Evolutionary conservation across 306 rosid genomes (phyloP).

Genomic region (Vigna reflexopilosa): DNA sequence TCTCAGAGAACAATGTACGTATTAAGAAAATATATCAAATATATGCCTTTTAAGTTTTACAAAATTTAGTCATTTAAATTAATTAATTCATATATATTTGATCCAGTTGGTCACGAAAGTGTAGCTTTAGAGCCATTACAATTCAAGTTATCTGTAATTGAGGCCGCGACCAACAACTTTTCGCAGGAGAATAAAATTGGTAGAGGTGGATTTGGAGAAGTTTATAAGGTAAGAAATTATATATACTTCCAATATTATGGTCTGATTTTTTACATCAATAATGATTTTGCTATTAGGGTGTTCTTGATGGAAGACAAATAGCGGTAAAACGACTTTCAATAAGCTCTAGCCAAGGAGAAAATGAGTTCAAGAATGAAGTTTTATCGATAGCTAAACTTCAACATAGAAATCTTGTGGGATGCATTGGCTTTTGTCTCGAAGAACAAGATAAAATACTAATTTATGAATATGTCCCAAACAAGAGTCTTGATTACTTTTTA

Average conservation of each 20-base stretch:
- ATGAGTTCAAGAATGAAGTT: neutral
- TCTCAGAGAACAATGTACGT: neutral
- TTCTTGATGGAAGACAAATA: neutral
- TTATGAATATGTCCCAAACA: neutral
- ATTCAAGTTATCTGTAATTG: neutral
- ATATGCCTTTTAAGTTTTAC: neutral
- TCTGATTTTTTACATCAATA: neutral
- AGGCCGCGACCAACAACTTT: neutral
- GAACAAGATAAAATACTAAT: neutral
- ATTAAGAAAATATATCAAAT: neutral
- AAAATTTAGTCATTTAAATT: neutral
- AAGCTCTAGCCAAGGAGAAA: neutral
- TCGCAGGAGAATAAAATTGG: neutral
- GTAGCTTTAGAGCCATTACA: neutral
- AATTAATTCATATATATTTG: neutral
- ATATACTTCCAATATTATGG: too few species aligned
- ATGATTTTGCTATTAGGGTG: neutral
- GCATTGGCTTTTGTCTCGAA: neutral
- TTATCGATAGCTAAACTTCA: neutral
- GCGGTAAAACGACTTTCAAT: neutral
- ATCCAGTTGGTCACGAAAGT: neutral
- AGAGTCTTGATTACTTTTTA: neutral
- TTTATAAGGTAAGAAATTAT: neutral
- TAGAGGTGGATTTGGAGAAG: neutral
- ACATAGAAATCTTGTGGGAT: neutral